phyloP scores from a whole-genome alignment of 148 eudicot species.

The Pharnaceum exiguum region DNA sequence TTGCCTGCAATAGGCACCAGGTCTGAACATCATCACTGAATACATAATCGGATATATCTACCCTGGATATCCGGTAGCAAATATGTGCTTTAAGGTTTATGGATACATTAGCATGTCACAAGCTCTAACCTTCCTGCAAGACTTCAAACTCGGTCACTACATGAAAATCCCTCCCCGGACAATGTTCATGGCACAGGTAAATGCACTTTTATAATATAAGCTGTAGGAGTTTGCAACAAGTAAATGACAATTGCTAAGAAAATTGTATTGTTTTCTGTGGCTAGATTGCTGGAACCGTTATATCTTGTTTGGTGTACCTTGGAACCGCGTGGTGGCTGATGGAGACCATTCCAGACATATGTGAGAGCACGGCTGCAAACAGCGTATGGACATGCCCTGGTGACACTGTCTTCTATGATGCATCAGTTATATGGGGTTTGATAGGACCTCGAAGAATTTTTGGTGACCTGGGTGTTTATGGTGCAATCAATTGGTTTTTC shows the following conservation, averaged over 20 bases:
- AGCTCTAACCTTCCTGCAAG: slow-evolving; percentile 89
- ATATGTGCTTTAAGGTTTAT: slow-evolving; percentile 95
- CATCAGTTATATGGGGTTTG: slow-evolving; percentile 94
- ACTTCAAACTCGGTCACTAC: slow-evolving; percentile 97
- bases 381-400: slow-evolving; percentile 86
- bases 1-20: slow-evolving; percentile 51
- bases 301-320: slow-evolving; percentile 64
- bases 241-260: no score
- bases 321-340: slow-evolving; percentile 94
- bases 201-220: not conserved
- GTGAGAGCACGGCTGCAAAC: slow-evolving; percentile 40
- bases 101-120: slow-evolving; percentile 95
- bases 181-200: slow-evolving; percentile 98
- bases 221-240: not conserved
- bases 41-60: slow-evolving; percentile 92
- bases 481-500: slow-evolving; percentile 80
- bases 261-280: not conserved
- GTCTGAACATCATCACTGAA: slow-evolving; percentile 90
- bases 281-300: slow-evolving; percentile 77
- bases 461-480: slow-evolving; percentile 72
- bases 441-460: slow-evolving; percentile 81
- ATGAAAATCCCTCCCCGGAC: slow-evolving; percentile 97
- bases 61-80: slow-evolving; percentile 97
- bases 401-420: slow-evolving; percentile 86
- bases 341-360: slow-evolving; percentile 84